A percentile compares a stretch with the other conserved stretches of the same genome.
Conservation (phyloP, 345 rosid genomes). For the Ricinus communis region DNA sequence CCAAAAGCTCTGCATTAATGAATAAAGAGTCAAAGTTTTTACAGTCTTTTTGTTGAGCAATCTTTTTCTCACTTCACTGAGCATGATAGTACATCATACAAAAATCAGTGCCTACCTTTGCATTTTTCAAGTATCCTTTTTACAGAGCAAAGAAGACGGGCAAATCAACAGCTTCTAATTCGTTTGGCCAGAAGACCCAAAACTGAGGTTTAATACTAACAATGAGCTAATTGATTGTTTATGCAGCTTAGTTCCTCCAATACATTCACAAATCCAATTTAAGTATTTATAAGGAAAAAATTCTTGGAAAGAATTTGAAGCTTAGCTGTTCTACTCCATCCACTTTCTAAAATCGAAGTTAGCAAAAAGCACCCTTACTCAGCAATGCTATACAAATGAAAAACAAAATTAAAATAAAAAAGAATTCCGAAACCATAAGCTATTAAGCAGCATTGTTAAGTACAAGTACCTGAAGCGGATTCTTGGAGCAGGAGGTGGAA, state of each 20-base stretch:
- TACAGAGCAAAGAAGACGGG: neutral
- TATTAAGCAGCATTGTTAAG: neutral
- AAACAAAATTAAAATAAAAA: neutral
- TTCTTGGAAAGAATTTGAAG: neutral
- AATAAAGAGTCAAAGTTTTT: too few species aligned
- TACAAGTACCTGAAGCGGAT: conserved; percentile 53
- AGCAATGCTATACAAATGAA: too few species aligned
- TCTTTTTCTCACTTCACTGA: neutral
- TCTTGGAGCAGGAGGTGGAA: conserved; percentile 52
- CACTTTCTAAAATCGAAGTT: neutral
- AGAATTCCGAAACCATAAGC: neutral
- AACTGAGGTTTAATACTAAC: too few species aligned
- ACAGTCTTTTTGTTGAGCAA: neutral
- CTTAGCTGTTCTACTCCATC: neutral
- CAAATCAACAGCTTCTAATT: neutral
- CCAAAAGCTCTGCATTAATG: neutral
- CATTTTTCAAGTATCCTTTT: too few species aligned
- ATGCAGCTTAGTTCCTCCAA: neutral
- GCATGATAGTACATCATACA: too few species aligned
- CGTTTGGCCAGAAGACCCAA: neutral
- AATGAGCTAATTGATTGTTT: neutral
- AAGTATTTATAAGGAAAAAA: neutral
- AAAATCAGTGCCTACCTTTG: too few species aligned
- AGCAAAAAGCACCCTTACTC: neutral
- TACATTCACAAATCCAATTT: neutral